Conservation (phyloP, 306 rosid genomes). For the Prunus mume region DNA sequence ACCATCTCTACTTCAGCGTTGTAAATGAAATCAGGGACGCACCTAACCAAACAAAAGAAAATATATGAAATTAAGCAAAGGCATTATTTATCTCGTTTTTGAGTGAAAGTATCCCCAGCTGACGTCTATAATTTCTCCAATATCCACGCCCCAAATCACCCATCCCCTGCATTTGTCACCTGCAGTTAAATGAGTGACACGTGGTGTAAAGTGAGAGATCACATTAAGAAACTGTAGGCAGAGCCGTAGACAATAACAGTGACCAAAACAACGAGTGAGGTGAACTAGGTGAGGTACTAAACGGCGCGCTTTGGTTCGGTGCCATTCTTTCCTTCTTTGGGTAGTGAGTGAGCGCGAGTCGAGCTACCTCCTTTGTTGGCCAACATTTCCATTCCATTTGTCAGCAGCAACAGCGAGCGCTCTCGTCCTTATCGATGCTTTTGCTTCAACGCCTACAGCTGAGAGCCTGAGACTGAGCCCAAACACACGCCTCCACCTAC, state of each 20-base stretch:
- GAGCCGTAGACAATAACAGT: not conserved
- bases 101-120: too few species aligned
- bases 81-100: too few species aligned
- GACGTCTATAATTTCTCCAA: too few species aligned
- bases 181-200: not conserved
- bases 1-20: too few species aligned
- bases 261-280: not conserved
- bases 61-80: too few species aligned
- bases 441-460: conserved; percentile 1
- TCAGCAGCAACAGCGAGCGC: not conserved
- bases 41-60: too few species aligned
- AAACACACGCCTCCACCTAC: not conserved
- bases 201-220: not conserved
- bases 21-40: too few species aligned
- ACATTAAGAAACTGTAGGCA: not conserved
- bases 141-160: too few species aligned
- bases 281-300: not conserved
- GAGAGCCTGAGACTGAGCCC: not conserved
- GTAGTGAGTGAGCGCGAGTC: conserved; percentile 4
- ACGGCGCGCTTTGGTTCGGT: not conserved
- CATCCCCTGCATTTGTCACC: too few species aligned
- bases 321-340: too few species aligned
- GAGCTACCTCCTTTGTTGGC: not conserved
- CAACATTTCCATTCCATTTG: not conserved
- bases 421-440: not conserved